Base-by-base conservation (phyloP, 208 protist genomes). In the Borovskyia barvae region DNA sequence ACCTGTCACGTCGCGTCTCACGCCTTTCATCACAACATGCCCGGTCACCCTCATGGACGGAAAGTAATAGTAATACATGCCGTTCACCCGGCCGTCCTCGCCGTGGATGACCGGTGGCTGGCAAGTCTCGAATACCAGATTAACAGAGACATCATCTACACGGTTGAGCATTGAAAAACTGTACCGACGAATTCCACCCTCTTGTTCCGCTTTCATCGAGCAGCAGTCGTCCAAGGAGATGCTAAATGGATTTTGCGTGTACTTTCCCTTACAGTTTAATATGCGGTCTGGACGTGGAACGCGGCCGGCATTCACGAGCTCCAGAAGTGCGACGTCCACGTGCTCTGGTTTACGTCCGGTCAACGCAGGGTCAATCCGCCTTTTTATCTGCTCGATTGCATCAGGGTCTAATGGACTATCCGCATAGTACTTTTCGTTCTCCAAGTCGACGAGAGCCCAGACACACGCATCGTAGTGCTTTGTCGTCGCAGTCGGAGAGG, bases 61-160 rank as follows among this genome's bases (percentile, higher is more conserved):
- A 50, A 74, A 82, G 36, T 72, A 87, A 52, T 84, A 87, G 61
- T 73, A 78, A 49, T 72, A 80, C 77, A 82, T 82, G 28, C 71
- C 32, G 52, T 80, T 83, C 7, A 79, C 73, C 29, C 66, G 36
- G 17, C 66, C 74, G 29, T 82, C 63, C 3, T 61, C 28, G 14
- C 71, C 66, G 48, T 85, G 70, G 0, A 62, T 39, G 26, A 77
- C 60, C 15, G 66, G 62, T 22, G 30, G 40, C 17, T 41, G 36
- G 11, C 53, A 28, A 0, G 66, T 50, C 37, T 39, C 35, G 28
- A 85, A 76, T 20, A 36, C 66, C 11, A 85, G 32, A 36, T 82
- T 46, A 30, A 77, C 71, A 3, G 48, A 11, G 17, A 82, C 54
- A 15, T 74, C 15, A 5, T 60, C 49, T 9, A 49, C 29, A 12